Evolutionary conservation across 352 stramenopile genomes (phyloP), one percentile per base, ranked within the genome.

Genomic region (Globisporangium nagaii): DNA sequence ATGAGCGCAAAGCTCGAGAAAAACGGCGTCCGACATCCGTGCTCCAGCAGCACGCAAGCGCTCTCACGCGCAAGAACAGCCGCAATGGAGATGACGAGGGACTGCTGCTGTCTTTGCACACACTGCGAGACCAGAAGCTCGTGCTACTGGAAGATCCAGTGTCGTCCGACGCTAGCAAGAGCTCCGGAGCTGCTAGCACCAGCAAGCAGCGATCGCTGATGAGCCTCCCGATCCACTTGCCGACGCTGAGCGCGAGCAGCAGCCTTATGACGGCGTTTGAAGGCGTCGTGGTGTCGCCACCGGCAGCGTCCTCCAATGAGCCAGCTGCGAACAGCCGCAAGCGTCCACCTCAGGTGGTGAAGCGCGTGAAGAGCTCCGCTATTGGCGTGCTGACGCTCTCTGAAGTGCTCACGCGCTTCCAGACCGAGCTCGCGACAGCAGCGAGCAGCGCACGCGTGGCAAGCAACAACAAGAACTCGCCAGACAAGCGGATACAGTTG

Each of bases 361-460:
- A 60, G 58, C 36, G 43, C 13, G 17, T 56, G 13, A 39, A 54
- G 19, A 61, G 20, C 19, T 22, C 37, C 1, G 58, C 41, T 1
- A 19, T 61, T 5, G 58, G 44, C 3, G 37, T 60, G 19, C 13
- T 65, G n/a, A 65, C 58, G 24, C 52, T 65, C 30, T 65, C 52
- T 2, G 58, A 65, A 13, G 52, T 44, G 6, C 47, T 63, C 37
- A 22, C 32, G 2, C 31, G 31, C 28, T 53, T 57, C 25, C 41
- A 58, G 28, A 53, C 24, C 6, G 48, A 53, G 34, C n/a, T 57
- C 0, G 9, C 1, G 27, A 27, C 28, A n/a, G 30, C 35, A 17
- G 9, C 17, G 8, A 35, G 6, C 3, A 22, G 43, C 9, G 34
- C 41, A 13, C 17, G 19, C 43, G 9, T 28, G 9, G 30, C 7